phyloP scores from a whole-genome alignment of 2,329 filamentous ascomycete genomes.

The Colletotrichum tofieldiae region DNA sequence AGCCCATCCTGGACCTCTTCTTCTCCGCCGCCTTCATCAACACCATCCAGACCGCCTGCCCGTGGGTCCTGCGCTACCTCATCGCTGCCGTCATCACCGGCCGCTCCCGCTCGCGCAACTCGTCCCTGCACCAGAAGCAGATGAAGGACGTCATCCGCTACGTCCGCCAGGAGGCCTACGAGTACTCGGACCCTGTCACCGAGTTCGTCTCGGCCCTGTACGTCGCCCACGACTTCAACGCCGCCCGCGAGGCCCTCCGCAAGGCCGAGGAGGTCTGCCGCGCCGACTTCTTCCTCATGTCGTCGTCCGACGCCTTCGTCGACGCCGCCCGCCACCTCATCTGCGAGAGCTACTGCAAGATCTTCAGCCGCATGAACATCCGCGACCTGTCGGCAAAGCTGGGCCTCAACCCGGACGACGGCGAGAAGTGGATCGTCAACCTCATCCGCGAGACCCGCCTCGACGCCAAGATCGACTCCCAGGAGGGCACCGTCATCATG shows the following conservation, averaged over 20 bases:
- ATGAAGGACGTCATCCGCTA: conserved; percentile 97
- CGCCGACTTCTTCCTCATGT: conserved; percentile 94
- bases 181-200: conserved; percentile 96
- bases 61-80: conserved; percentile 96
- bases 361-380: conserved; percentile 98
- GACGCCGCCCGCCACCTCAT: conserved; percentile 96
- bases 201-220: conserved; percentile 97
- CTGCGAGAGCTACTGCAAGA: conserved; percentile 99
- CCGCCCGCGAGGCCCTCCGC: conserved; percentile 88
- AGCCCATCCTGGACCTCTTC: conserved; percentile 94
- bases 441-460: conserved; percentile 97
- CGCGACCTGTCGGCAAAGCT: conserved; percentile 94
- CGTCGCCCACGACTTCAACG: conserved; percentile 90
- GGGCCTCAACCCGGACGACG: conserved; percentile 92
- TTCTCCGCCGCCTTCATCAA: conserved; percentile 99
- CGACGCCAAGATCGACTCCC: conserved; percentile 99
- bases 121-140: conserved; percentile 94
- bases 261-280: conserved; percentile 93
- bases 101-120: conserved; percentile 85
- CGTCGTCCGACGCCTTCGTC: conserved; percentile 88
- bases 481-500: conserved; percentile 98
- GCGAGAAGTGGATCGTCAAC: conserved; percentile 99
- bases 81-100: conserved; percentile 96
- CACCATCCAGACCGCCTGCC: conserved; percentile 98
- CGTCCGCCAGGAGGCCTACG: conserved; percentile 96